These are phyloP conservation scores for Solanum chiquidenum DNA, from an alignment of 257 asterid genomes.

Conservation along the genomic window DNA sequence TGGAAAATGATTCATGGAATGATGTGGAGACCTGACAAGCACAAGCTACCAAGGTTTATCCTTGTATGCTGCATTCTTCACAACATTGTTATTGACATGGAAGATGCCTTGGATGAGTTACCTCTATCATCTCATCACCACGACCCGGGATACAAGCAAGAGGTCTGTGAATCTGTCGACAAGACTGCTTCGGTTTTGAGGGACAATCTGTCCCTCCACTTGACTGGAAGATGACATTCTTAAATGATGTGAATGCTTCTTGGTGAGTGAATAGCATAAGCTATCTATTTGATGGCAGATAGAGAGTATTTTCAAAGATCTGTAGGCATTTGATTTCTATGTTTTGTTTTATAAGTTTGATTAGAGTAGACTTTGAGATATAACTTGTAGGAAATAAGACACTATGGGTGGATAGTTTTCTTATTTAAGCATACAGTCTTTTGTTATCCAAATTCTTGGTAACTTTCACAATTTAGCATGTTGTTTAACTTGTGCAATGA, in stretches of 20 bases:
- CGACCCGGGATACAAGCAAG: slow-evolving; percentile 51
- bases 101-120: slow-evolving; percentile 32
- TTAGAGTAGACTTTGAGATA: not conserved
- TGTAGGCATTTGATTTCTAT: not conserved
- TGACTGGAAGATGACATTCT: slow-evolving; percentile 21
- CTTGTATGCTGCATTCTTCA: slow-evolving; percentile 87
- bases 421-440: not conserved
- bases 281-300: not conserved
- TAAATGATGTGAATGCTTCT: not conserved
- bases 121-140: slow-evolving; percentile 25
- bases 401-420: not conserved
- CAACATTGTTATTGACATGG: slow-evolving; percentile 74
- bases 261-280: not conserved
- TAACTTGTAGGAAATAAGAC: not conserved
- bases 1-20: slow-evolving; percentile 78
- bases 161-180: slow-evolving; percentile 42
- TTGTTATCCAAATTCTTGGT: not conserved
- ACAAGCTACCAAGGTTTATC: slow-evolving; percentile 72
- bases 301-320: not conserved
- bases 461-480: not conserved
- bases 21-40: slow-evolving; percentile 91
- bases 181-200: slow-evolving; percentile 33
- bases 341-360: not conserved
- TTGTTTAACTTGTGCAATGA: not conserved
- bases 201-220: slow-evolving; percentile 36